A percentile compares a stretch with the other conserved stretches of the same genome.
Conservation (phyloP, 1,284 basidiomycete species). For the Cerrena zonata region DNA sequence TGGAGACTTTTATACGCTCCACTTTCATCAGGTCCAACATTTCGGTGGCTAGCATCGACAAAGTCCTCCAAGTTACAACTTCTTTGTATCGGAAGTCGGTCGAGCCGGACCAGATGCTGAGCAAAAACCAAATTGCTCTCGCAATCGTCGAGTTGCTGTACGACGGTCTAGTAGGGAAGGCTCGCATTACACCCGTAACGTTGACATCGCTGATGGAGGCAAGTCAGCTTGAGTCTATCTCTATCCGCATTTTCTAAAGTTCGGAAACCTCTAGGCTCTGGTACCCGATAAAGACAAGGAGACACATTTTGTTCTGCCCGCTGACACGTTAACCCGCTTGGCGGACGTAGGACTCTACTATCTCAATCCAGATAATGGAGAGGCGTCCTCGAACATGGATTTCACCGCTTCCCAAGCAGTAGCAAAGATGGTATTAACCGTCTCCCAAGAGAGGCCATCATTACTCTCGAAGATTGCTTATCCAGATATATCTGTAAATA, state of each 20-base stretch:
- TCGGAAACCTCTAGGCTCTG: conserved; percentile 18
- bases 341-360: conserved; percentile 48
- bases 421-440: conserved; percentile 47
- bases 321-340: conserved; percentile 31
- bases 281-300: conserved; percentile 13
- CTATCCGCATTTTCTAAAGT: conserved; percentile 12
- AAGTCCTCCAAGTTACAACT: conserved; percentile 46
- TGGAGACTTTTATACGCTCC: conserved; percentile 54
- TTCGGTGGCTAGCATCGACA: conserved; percentile 38
- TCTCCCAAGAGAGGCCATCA: conserved; percentile 28
- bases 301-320: conserved; percentile 13
- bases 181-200: conserved; percentile 44
- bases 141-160: conserved; percentile 50
- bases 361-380: conserved; percentile 43
- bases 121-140: conserved; percentile 38
- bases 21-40: conserved; percentile 48
- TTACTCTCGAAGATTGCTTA: conserved; percentile 16
- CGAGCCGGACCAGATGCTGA: conserved; percentile 22
- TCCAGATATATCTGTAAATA: too few relatives aligned
- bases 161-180: conserved; percentile 50
- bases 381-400: conserved; percentile 44
- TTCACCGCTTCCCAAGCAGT: conserved; percentile 47
- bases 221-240: conserved; percentile 6
- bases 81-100: conserved; percentile 31
- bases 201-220: conserved; percentile 50